phyloP scores from a whole-genome alignment of 2,329 filamentous ascomycete genomes.

The Leptoxyphium fumago region DNA sequence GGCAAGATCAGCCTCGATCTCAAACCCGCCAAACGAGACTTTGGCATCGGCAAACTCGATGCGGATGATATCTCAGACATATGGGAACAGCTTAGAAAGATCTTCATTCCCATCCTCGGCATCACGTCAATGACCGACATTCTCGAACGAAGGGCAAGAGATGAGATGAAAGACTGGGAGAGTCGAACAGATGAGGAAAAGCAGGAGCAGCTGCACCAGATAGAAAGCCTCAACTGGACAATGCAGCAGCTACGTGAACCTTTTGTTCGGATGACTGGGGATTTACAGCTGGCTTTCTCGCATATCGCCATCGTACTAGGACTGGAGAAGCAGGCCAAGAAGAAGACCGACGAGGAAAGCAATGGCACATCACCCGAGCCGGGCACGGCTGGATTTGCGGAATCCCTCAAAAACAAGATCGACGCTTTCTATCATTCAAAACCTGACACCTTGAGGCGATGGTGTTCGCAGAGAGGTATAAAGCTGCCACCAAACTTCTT shows the following conservation, averaged over 20 bases:
- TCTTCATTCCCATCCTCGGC: constrained; percentile 52
- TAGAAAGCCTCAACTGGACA: constrained; percentile 43
- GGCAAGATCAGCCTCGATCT: constrained; percentile 55
- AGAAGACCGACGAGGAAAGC: constrained; percentile 24
- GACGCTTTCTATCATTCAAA: constrained; percentile 40
- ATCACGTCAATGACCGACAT: constrained; percentile 57
- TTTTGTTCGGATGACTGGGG: constrained; percentile 46
- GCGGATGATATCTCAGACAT: constrained; percentile 49
- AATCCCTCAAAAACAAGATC: constrained; percentile 38
- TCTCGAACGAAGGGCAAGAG: constrained; percentile 48
- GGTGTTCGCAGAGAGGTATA: constrained; percentile 33
- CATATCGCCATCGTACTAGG: constrained; percentile 45
- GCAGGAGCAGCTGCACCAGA: constrained; percentile 6
- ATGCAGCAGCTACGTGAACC: constrained; percentile 56
- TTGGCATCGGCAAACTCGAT: constrained; percentile 53
- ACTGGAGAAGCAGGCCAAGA: constrained; percentile 27
- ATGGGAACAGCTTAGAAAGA: constrained; percentile 43
- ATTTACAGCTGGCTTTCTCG: constrained; percentile 50
- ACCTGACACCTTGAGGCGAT: constrained; percentile 43
- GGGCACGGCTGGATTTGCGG: constrained; percentile 44
- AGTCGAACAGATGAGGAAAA: constrained; percentile 8
- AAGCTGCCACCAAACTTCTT: constrained; percentile 38
- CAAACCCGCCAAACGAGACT: constrained; percentile 56
- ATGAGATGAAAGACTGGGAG: constrained; percentile 32
- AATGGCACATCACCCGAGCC: constrained; percentile 32